Base-by-base conservation (phyloP, 257 asterid genomes). In the Henckelia pumila region DNA sequence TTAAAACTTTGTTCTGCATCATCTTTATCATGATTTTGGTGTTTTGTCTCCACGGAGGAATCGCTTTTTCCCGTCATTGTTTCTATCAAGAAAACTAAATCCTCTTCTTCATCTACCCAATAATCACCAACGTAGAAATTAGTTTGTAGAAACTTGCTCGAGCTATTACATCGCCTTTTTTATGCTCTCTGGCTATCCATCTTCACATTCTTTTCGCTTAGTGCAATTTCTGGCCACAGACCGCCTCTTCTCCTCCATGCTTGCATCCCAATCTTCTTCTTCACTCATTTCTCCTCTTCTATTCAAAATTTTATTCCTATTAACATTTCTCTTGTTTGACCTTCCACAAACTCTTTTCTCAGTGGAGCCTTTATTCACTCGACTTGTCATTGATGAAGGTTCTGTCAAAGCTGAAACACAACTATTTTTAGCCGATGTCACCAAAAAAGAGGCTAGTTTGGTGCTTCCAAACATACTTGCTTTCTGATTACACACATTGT, bases 71-170 rank as follows among this genome's bases (percentile, higher is more conserved):
- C 74, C 22, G 53, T 26, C 64, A 32, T 69, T 66, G 76, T 59
- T 32, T 78, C 73, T 58, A 68, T 20, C 7, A 35, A 25, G 55
- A 75, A 71, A 69, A 16, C 68, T 52, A 75, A 25, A 67, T 80
- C 85, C 74, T 83, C 93, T 55, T 86, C 92, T 1, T 84, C 88
- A 71, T 78, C 92, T 65, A 81, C 66, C 91, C 86, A 82, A 61
- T 84, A 28, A 30, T 30, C 90, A 53, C 82, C 75, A 3, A 69
- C 52, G 47, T 63, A 20, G 72, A 66, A 84, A 70, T 82, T 55
- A 66, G 66, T 57, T 21, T 71, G 79, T 49, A 64, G 62, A 71
- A 74, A 81, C 72, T 71, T 86, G 76, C 70, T 77, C 21, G 87
- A 74, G 55, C 82, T 64, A 76, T 56, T 72, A 35, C 64, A 77